A percentile compares a stretch with the other conserved stretches of the same genome.
These are phyloP conservation scores for Clarireedia sp. DNA, from an alignment of 2,329 filamentous ascomycete genomes.

Conservation along the genomic window DNA sequence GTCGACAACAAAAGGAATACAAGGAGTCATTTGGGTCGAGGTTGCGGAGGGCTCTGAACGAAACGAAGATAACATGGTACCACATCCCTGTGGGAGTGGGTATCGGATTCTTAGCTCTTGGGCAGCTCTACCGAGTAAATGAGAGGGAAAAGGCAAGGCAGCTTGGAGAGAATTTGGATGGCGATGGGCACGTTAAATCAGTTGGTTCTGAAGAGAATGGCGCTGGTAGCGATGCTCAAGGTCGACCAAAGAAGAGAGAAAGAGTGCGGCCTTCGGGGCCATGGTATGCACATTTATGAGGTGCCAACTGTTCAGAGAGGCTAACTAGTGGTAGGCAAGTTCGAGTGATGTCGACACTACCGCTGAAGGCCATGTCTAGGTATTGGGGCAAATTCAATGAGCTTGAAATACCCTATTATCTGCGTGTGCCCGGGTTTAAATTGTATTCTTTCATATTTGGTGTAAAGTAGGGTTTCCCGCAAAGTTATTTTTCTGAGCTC, in stretches of 20 bases:
- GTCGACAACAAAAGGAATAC: conserved; percentile 21
- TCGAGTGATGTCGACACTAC: conserved; percentile 66
- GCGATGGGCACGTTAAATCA: conserved; percentile 27
- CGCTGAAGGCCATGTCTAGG: conserved; percentile 63
- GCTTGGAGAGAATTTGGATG: conserved; percentile 31
- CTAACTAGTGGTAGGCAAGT: conserved; percentile 45
- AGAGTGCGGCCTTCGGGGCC: conserved; percentile 59
- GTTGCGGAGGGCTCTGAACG: conserved; percentile 48
- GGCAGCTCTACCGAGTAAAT: conserved; percentile 56
- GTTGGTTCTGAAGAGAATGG: conserved; percentile 26
- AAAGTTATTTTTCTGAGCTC: background rate
- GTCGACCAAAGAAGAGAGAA: conserved; percentile 38
- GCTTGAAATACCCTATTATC: conserved; percentile 59
- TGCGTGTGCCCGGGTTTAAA: conserved; percentile 66
- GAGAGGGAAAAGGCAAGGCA: conserved; percentile 37
- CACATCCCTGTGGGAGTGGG: conserved; percentile 63
- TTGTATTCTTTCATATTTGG: conserved; percentile 68
- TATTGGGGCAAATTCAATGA: conserved; percentile 70
- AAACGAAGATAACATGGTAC: conserved; percentile 64
- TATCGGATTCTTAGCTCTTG: conserved; percentile 56
- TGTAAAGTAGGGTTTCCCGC: conserved; percentile 46
- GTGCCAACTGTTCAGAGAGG: background rate
- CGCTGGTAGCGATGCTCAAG: conserved; percentile 37
- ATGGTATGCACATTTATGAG: conserved; percentile 38
- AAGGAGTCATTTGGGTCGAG: conserved; percentile 31